These are phyloP conservation scores for Linaria vulgaris DNA, from an alignment of 257 asterid genomes.

Conservation along the genomic window DNA sequence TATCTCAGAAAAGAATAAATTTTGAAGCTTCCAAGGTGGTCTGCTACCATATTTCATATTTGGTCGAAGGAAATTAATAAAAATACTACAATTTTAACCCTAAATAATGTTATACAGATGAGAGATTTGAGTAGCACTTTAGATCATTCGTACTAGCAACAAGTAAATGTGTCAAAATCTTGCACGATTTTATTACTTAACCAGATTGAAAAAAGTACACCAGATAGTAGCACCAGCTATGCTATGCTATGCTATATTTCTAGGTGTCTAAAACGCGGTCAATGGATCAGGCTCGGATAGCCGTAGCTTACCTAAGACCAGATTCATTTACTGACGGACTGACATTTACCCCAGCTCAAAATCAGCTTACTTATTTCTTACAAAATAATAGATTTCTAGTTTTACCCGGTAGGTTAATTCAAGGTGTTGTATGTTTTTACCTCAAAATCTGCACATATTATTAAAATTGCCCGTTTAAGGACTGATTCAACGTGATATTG, in stretches of 20 bases:
- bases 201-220: conserved; percentile 11
- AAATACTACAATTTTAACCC: too few relatives aligned
- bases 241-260: conserved; percentile 16
- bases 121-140: too few relatives aligned
- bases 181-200: conserved; percentile 1
- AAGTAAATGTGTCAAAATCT: conserved; percentile 16
- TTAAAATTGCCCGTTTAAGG: conserved; percentile 42
- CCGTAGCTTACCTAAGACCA: conserved; percentile 20
- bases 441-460: conserved; percentile 31
- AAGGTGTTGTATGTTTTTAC: background rate
- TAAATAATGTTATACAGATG: too few relatives aligned
- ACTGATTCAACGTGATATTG: conserved; percentile 16
- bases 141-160: background rate
- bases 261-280: conserved; percentile 30
- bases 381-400: background rate
- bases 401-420: conserved; percentile 26
- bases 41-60: too few relatives aligned
- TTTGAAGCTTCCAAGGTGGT: too few relatives aligned
- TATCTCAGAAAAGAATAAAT: too few relatives aligned
- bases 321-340: conserved; percentile 31
- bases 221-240: conserved; percentile 30
- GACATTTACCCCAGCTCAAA: conserved; percentile 27
- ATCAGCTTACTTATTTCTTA: background rate
- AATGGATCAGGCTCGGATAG: conserved; percentile 24
- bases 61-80: too few relatives aligned